Conservation (phyloP, 345 rosid species). For the Pelargonium nanum region DNA sequence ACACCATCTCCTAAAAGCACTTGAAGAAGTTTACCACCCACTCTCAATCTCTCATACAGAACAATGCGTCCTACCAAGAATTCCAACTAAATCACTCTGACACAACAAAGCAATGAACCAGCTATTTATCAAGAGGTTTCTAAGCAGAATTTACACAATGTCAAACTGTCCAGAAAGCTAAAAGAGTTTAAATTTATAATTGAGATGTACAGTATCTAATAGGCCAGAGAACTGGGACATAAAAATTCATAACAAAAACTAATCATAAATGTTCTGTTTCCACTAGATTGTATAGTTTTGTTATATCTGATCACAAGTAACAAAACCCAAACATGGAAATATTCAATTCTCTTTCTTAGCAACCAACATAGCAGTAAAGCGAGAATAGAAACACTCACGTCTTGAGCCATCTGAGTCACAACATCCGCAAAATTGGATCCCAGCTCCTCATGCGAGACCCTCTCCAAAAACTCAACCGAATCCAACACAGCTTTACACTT, state of each 20-base stretch:
- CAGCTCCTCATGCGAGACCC: constrained; percentile 39
- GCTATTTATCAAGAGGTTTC: background rate
- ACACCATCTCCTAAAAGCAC: background rate
- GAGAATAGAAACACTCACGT: constrained; percentile 32
- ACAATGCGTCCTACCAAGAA: background rate
- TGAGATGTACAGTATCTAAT: no score
- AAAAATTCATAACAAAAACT: no score
- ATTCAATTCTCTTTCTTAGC: background rate
- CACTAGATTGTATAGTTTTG: background rate
- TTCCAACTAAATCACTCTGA: background rate
- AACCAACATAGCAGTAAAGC: background rate
- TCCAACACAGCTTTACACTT: constrained; percentile 73
- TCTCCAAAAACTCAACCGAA: constrained; percentile 44
- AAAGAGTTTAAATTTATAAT: no score
- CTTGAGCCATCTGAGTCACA: constrained; percentile 86
- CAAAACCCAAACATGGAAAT: background rate
- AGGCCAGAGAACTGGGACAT: no score
- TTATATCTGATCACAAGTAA: background rate
- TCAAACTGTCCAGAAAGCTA: background rate
- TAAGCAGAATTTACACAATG: no score
- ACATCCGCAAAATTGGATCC: constrained; percentile 72
- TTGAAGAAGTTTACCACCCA: background rate
- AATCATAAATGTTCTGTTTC: background rate
- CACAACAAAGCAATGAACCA: background rate
- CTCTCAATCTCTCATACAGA: background rate